Percentiles rank a stretch among this genome's conserved stretches.
Conservation (phyloP, 345 rosid species). For the Limnanthes douglasii region DNA sequence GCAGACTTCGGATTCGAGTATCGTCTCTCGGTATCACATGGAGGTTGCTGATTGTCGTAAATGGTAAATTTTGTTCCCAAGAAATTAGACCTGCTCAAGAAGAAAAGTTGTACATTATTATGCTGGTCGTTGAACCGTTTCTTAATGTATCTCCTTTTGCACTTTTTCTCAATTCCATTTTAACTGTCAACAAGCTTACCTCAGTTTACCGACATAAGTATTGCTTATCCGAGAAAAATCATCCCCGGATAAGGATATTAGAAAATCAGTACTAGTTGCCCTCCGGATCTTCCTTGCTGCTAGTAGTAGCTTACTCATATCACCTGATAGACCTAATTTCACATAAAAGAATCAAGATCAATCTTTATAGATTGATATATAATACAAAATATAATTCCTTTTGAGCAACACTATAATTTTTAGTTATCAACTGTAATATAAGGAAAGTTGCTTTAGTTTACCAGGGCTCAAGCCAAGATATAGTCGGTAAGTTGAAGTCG, state of each 20-base stretch:
- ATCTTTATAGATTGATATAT: background rate
- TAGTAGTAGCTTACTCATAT: slow-evolving; percentile 53
- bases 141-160: too few species aligned
- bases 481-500: slow-evolving; percentile 45
- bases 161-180: background rate
- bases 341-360: too few species aligned
- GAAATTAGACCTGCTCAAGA: slow-evolving; percentile 67
- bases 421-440: background rate
- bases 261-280: slow-evolving; percentile 50
- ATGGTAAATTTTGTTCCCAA: slow-evolving; percentile 81
- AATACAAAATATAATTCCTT: background rate
- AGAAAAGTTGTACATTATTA: background rate
- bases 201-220: slow-evolving; percentile 54
- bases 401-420: background rate
- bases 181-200: too few species aligned
- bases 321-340: slow-evolving; percentile 51
- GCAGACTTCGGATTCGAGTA: slow-evolving; percentile 22
- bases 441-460: slow-evolving; percentile 9
- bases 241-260: slow-evolving; percentile 45
- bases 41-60: slow-evolving; percentile 54
- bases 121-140: too few species aligned
- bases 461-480: slow-evolving; percentile 85
- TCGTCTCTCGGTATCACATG: slow-evolving; percentile 12
- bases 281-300: slow-evolving; percentile 79
- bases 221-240: slow-evolving; percentile 57